Evolutionary conservation across 495 filamentous ascomycete species (phyloP).

Genomic region (Amphirosellinia nigrospora): DNA sequence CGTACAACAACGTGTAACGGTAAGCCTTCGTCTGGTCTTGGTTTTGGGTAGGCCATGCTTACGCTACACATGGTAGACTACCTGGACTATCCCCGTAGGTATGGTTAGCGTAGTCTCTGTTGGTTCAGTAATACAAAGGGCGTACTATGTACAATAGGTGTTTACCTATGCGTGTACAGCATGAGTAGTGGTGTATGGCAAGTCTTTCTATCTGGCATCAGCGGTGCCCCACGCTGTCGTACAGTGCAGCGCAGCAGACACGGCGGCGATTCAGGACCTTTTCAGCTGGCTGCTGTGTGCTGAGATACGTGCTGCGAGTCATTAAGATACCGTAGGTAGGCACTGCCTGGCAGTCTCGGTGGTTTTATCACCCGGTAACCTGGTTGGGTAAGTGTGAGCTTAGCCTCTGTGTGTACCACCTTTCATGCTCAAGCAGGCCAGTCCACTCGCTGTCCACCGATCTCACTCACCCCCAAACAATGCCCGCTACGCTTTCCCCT

Average conservation of each 20-base stretch:
- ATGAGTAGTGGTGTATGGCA: not conserved
- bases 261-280: not conserved
- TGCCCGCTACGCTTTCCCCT: conserved; percentile 14
- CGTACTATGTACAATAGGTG: too few relatives aligned
- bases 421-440: not conserved
- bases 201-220: not conserved
- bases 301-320: not conserved
- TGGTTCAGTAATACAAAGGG: not conserved
- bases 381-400: not conserved
- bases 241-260: too few relatives aligned
- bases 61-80: too few relatives aligned
- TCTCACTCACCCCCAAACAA: conserved; percentile 18
- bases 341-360: not conserved
- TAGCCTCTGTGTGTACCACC: not conserved
- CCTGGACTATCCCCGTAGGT: not conserved
- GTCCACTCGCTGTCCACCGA: too few relatives aligned
- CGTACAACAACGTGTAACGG: not conserved
- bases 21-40: not conserved
- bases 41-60: not conserved
- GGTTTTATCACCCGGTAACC: not conserved
- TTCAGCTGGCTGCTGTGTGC: not conserved
- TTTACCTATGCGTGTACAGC: not conserved
- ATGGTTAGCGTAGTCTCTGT: not conserved
- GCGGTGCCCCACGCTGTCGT: not conserved
- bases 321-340: not conserved